Base-by-base conservation (phyloP, 2,329 filamentous ascomycete species). In the Xylaria digitata region DNA sequence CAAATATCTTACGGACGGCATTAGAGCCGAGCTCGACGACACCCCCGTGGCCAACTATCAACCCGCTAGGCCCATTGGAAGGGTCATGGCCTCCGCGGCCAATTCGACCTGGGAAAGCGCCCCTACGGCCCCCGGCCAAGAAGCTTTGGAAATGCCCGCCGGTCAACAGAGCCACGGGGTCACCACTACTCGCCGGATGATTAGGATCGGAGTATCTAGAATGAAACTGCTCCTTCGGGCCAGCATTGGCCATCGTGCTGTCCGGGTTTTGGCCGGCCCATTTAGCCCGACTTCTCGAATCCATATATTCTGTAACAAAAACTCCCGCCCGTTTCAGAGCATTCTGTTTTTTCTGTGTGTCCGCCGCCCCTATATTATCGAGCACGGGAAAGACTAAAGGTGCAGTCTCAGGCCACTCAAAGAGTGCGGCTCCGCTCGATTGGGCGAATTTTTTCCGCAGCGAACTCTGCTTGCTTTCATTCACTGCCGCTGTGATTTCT, bases 321-420 rank as follows among this genome's bases (percentile, higher is more conserved):
- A 77, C 72, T 40, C 77, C 73, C n/a, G 70, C 68, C 6, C 69
- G 69, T 56, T 78, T 79, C 66, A 79, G 13, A 0, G 61, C 65
- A n/a, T 65, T 66, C 64, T 71, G 57, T 55, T 72, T 72, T 63
- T 73, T 70, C n/a, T 37, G 48, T 30, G 23, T 15, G 9, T 69
- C 67, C 1, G 71, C 54, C 21, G 7, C 32, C 15, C 43, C 53
- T 11, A 72, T 45, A 15, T 67, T 65, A 43, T 85, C 81, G 0
- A 84, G 75, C 3, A 74, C 76, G 0, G 84, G 85, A 59, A 83
- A 87, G 6, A 85, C 71, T 3, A 87, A 76, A 0, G 84, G 81
- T 2, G 85, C 85, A 1, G 80, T 76, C 52, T 85, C 79, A 0
- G 82, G 82, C 40, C 80, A 75, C 30, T 82, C 77, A 9, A 84